Base-by-base conservation (phyloP, 768 basidiomycete genomes). In the Leucocoprinus birnbaumii region DNA sequence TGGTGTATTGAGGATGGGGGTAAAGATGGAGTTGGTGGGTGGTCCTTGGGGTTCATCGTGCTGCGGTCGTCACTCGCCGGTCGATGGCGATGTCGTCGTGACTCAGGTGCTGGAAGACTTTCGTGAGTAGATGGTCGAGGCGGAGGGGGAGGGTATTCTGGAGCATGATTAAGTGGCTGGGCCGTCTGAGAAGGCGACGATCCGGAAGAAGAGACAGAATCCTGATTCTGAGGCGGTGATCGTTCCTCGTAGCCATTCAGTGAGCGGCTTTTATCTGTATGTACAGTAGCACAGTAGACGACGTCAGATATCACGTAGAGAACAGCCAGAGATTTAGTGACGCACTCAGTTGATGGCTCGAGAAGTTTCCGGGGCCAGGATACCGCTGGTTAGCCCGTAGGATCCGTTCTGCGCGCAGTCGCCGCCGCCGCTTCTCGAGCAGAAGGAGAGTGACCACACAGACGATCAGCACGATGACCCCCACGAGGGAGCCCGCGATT, bases 401-500 rank as follows among this genome's bases (percentile, higher is more conserved):
- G n/a, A n/a, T n/a, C n/a, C n/a, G 44, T 21, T 41, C 46, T 13
- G 38, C 25, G 27, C 18, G 47, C 22, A 55, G 47, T 18, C 43
- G 43, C 19, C 27, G 40, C 14, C 46, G 24, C 19, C 54, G 54
- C 31, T 43, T 55, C 6, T 34, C 18, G 3, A 55, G 21, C 2
- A 55, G 40, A 41, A 43, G 11, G 26, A 49, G n/a, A 7, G 41
- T 49, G 16, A 48, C 3, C 5, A 48, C 21, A n/a, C 45, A 41
- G 34, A 44, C 54, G 0, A 48, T 9, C 10, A 55, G 40, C 18
- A 49, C 46, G 14, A 55, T 48, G 14, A 24, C 31, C 2, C 54
- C 54, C 7, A 18, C 26, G 14, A 55, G 54, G 0, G 54, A 43
- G 13, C 54, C 54, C 6, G 54, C 54, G 18, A 55, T 55, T 6